Base-by-base conservation (phyloP, 2,329 filamentous ascomycete genomes). In the Aspergillus sojae region DNA sequence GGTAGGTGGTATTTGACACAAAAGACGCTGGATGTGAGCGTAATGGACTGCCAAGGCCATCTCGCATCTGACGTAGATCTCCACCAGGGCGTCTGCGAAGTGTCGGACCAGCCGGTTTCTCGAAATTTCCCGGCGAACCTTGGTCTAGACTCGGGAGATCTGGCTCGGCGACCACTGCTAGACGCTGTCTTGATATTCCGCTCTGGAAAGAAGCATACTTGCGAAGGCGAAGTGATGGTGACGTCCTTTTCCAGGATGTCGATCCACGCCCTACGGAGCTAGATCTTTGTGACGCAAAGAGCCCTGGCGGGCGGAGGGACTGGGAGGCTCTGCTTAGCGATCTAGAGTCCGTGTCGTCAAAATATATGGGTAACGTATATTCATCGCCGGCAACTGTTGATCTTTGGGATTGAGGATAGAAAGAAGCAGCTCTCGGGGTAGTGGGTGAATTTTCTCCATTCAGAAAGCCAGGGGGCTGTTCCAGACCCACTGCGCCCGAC, bases 41-140 rank as follows among this genome's bases (percentile, higher is more conserved):
- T 46, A 79, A 77, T 16, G 89, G 85, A 4, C 89, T 75, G 36
- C 91, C 89, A 46, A 85, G 85, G 34, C 89, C 86, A 63, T 89
- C 89, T 21, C 84, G 85, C 43, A 86, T 89, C 19, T 88, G 89
- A 65, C 89, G 86, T 55, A 95, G 78, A 74, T 94, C 88, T 39
- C 92, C 91, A 55, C 91, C 92, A 7, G 91, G 92, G 16, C 89
- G 85, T 72, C 92, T 83, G 64, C 92, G 85, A 65, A 95, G 83
- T 48, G 89, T 83, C 52, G 89, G 86, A 7, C 73, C 75, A 65
- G 50, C 60, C 21, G 43, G 63, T 62, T 50, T 73, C 66, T 61
- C 70, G 58, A 19, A 58, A 53, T 54, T 62, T 26, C 62, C 67
- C 62, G 53, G 58, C 12, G 60, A 59, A 45, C 34, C 56, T 21